Percentiles rank a stretch among this genome's conserved stretches.
Conservation (phyloP, 2,329 filamentous ascomycete species). For the Neopestalotiopsis sp. region DNA sequence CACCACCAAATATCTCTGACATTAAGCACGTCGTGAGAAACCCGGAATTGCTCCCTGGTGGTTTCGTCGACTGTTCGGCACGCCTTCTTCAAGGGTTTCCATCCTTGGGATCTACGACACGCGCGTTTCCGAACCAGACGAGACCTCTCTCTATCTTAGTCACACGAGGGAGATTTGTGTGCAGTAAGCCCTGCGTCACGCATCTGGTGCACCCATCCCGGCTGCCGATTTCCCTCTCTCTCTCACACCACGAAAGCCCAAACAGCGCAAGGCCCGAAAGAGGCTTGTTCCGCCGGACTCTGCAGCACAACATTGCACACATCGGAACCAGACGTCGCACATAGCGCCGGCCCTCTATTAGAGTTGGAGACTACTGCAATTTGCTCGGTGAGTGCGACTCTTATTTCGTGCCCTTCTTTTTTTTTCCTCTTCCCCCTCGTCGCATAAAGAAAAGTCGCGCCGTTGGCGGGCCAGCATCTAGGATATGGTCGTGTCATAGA, state of each 20-base stretch:
- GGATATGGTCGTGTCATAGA: constrained; percentile 8
- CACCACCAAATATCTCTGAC: constrained; percentile 34
- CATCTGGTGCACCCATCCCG: background rate
- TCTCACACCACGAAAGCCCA: constrained; percentile 4
- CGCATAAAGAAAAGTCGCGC: background rate
- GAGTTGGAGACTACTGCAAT: constrained; percentile 9
- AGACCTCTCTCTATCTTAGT: background rate
- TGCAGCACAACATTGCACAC: constrained; percentile 2
- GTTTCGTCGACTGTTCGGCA: constrained; percentile 19
- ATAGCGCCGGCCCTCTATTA: constrained; percentile 8
- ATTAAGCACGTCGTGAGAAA: constrained; percentile 27
- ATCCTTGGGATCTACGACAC: constrained; percentile 25
- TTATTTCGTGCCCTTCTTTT: background rate
- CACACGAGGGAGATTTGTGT: constrained; percentile 11
- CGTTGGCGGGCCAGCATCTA: constrained; percentile 6
- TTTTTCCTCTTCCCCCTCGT: background rate
- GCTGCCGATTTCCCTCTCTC: constrained; percentile 4
- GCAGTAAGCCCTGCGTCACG: background rate
- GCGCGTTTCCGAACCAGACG: constrained; percentile 30
- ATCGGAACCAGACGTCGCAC: constrained; percentile 8
- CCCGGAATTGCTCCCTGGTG: constrained; percentile 25
- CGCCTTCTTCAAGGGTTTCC: background rate
- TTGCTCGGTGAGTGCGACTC: constrained; percentile 13
- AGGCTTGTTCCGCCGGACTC: constrained; percentile 1
- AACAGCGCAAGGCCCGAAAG: constrained; percentile 3